A percentile compares a stretch with the other conserved stretches of the same genome.
Evolutionary conservation across 139 green algal genomes (phyloP).

Genomic region (Micractinium conductrix): DNA sequence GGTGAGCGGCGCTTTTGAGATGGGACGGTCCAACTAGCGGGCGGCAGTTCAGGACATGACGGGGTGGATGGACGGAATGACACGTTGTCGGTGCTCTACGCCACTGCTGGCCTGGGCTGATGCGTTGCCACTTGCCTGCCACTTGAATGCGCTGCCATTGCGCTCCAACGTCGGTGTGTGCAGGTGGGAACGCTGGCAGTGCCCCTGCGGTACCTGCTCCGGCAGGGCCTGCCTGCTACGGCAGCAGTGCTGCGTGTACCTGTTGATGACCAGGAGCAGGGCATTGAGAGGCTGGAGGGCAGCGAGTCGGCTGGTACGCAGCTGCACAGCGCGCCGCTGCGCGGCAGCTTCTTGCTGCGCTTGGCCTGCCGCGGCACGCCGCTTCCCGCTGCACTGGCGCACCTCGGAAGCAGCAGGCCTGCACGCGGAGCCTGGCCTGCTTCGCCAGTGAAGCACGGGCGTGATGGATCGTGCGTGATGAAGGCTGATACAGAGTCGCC

Average conservation of each 20-base stretch:
- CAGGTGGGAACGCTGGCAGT: slow-evolving; percentile 26
- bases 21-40: too few relatives aligned
- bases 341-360: slow-evolving; percentile 13
- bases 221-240: background rate
- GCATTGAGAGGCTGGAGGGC: background rate
- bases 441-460: background rate
- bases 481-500: background rate
- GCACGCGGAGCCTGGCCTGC: background rate
- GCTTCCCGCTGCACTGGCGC: background rate
- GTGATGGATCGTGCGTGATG: too few relatives aligned
- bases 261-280: background rate
- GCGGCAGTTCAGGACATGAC: too few relatives aligned
- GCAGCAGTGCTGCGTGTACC: background rate
- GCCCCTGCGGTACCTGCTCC: slow-evolving; percentile 10
- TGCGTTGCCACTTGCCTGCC: too few relatives aligned
- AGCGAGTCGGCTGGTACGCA: background rate
- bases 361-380: background rate
- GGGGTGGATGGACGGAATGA: too few relatives aligned
- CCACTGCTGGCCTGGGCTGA: too few relatives aligned
- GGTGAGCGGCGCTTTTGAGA: background rate
- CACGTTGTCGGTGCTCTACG: too few relatives aligned
- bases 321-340: background rate
- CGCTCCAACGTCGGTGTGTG: too few relatives aligned
- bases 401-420: background rate
- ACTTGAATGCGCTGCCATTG: too few relatives aligned